These are phyloP conservation scores for Rickenella mellea DNA, from an alignment of 768 basidiomycete genomes.

Conservation along the genomic window DNA sequence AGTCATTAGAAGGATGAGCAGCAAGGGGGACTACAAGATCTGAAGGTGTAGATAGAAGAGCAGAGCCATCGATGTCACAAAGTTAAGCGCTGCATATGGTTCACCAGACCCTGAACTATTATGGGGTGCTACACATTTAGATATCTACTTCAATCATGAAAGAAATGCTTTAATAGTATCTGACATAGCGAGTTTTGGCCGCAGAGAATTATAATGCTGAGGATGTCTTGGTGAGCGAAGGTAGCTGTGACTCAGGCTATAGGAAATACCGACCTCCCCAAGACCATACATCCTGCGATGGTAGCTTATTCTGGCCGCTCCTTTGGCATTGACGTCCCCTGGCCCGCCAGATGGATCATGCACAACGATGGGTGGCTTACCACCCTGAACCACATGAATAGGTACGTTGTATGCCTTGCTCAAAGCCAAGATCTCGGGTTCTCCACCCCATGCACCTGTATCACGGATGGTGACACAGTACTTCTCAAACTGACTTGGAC, in stretches of 20 bases:
- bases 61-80: not conserved
- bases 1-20: constrained; percentile 17
- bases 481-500: constrained; percentile 44
- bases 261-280: constrained; percentile 64
- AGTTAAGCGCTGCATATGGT: too few relatives aligned
- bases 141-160: too few relatives aligned
- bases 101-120: too few relatives aligned
- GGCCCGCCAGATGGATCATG: constrained; percentile 49
- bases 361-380: constrained; percentile 72
- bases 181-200: too few relatives aligned
- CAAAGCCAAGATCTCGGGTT: constrained; percentile 91
- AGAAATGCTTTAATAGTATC: too few relatives aligned
- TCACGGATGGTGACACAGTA: constrained; percentile 76
- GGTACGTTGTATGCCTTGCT: constrained; percentile 72
- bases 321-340: constrained; percentile 20
- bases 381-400: constrained; percentile 86
- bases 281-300: constrained; percentile 92
- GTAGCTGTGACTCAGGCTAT: not conserved
- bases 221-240: constrained; percentile 6
- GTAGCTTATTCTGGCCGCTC: constrained; percentile 72
- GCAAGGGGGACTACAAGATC: constrained; percentile 23
- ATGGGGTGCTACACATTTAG: too few relatives aligned
- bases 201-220: constrained; percentile 84
- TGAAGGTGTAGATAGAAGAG: constrained; percentile 24
- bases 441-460: constrained; percentile 94